Evolutionary conservation across 495 filamentous ascomycete species (phyloP).

Genomic region (Penicillium roqueforti): DNA sequence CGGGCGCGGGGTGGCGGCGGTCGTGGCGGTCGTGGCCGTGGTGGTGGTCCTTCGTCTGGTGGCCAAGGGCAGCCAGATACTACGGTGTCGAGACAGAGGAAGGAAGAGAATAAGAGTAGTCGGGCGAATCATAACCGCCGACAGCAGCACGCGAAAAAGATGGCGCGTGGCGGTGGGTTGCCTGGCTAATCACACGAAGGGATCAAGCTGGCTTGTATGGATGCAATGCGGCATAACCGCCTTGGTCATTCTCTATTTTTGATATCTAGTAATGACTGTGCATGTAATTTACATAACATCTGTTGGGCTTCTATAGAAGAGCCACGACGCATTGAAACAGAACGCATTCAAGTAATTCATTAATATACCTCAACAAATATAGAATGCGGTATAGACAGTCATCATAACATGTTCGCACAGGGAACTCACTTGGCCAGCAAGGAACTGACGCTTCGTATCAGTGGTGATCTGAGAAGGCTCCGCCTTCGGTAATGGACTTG

Average conservation of each 20-base stretch:
- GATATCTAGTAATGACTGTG: slow-evolving; percentile 13
- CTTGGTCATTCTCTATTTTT: background rate
- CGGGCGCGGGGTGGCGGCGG: slow-evolving; percentile 45
- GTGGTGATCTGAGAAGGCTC: slow-evolving; percentile 36
- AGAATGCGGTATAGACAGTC: background rate
- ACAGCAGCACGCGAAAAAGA: slow-evolving; percentile 73
- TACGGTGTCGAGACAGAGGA: slow-evolving; percentile 61
- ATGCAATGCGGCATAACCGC: background rate
- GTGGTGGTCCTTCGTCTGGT: slow-evolving; percentile 28
- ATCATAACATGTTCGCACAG: slow-evolving; percentile 2
- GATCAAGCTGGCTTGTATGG: background rate
- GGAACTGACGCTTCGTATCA: slow-evolving; percentile 8
- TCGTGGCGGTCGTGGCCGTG: slow-evolving; percentile 54
- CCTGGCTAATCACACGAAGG: slow-evolving; percentile 34
- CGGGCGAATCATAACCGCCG: slow-evolving; percentile 76
- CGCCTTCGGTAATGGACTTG: slow-evolving; percentile 48
- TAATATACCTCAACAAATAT: slow-evolving; percentile 3
- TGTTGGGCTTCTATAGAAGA: background rate
- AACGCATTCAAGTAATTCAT: slow-evolving; percentile 16
- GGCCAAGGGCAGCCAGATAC: slow-evolving; percentile 50
- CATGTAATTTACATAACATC: slow-evolving; percentile 3
- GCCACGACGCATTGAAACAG: slow-evolving; percentile 1
- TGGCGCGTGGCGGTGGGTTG: slow-evolving; percentile 59
- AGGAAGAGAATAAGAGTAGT: slow-evolving; percentile 72
- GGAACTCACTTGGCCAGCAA: slow-evolving; percentile 12